A percentile compares a stretch with the other conserved stretches of the same genome.
phyloP scores from a whole-genome alignment of 2,329 filamentous ascomycete species.

The Fusarium robinianum region DNA sequence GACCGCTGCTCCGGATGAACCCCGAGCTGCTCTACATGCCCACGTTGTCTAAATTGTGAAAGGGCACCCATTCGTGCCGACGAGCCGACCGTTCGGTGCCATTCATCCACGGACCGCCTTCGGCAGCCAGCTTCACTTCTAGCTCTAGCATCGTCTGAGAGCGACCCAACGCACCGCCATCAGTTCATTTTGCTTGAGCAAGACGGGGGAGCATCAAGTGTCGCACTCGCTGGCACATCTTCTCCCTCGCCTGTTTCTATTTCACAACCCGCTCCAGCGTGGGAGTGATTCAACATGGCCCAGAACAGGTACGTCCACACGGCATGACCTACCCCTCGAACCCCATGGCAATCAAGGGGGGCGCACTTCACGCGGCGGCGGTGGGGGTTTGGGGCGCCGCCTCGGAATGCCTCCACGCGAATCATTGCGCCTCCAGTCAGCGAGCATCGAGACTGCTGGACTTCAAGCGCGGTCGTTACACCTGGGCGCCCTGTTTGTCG shows the following conservation, averaged over 20 bases:
- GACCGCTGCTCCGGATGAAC: slow-evolving; percentile 29
- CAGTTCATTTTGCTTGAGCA: no score
- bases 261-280: slow-evolving; percentile 3
- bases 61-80: slow-evolving; percentile 25
- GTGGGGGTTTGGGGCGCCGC: slow-evolving; percentile 24
- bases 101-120: no score
- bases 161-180: no score
- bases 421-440: no score
- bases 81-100: slow-evolving; percentile 11
- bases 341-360: slow-evolving; percentile 8
- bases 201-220: slow-evolving; percentile 17
- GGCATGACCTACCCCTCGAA: slow-evolving; percentile 4
- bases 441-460: no score
- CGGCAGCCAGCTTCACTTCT: no score
- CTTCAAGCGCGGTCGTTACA: no score
- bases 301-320: slow-evolving; percentile 39
- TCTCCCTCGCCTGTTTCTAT: slow-evolving; percentile 13
- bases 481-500: no score
- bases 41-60: slow-evolving; percentile 23
- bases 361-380: slow-evolving; percentile 9
- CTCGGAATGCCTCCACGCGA: no score
- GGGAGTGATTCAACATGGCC: slow-evolving; percentile 38
- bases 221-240: slow-evolving; percentile 10
- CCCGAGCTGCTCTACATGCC: slow-evolving; percentile 36
- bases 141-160: no score